Evolutionary conservation across 768 basidiomycete species (phyloP), one percentile per base, ranked within the genome.

Genomic region (Mycena leptocephala): DNA sequence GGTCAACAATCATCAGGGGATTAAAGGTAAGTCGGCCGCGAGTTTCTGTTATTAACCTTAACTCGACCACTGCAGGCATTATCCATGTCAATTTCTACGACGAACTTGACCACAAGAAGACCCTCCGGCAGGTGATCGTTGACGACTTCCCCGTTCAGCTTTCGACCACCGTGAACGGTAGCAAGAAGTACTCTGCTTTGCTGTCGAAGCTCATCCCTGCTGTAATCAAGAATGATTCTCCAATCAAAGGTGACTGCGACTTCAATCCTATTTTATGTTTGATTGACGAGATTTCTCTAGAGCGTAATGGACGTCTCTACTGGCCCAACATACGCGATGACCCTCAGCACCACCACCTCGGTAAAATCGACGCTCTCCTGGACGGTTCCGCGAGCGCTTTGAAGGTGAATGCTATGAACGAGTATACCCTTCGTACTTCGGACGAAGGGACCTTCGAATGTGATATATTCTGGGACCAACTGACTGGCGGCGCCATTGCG

Each of bases 141-240:
- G 55, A 72, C 18, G 55, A 64, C 0, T n/a, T 72, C 13, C 51
- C 62, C 5, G 39, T 72, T 1, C 11, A 2, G 5, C 13, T 64
- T 11, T 56, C 62, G 22, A 26, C 30, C 53, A 1, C 35, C 26
- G 3, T 10, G 1, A 30, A 72, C 10, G 63, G 62, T 5, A 26
- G 1, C 39, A 32, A 10, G 6, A 58, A 56, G 28, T 58, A 65
- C 16, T n/a, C 51, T 8, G 22, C 71, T 0, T n/a, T 43, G 16
- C 16, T 72, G 62, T 72, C 63, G 8, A 4, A 65, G 28, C 62
- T 72, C 32, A 35, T 72, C 16, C 70, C 70, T 18, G 71, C 63
- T 6, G 71, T 55, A 0, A 43, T 72, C n/a, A 5, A 56, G 20
- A 72, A 65, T 13, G 63, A 72, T 22, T 72, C 63, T 0, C 63